phyloP scores from a whole-genome alignment of 257 asterid species.

The Orobanche coerulescens region DNA sequence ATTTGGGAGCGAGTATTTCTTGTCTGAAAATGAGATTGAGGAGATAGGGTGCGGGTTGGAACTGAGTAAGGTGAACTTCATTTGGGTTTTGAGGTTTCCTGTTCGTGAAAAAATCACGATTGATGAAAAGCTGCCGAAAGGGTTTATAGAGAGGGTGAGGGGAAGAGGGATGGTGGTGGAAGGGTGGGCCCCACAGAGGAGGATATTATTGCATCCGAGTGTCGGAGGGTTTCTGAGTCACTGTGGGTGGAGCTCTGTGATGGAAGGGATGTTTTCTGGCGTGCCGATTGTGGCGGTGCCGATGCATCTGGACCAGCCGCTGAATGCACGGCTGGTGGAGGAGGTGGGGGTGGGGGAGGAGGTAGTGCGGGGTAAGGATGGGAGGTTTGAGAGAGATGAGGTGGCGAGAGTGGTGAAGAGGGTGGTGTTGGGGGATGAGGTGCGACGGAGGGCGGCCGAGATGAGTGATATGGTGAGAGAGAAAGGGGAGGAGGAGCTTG shows the following conservation, averaged over 20 bases:
- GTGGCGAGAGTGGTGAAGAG: slow-evolving; percentile 34
- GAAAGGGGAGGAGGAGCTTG: slow-evolving; percentile 35
- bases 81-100: slow-evolving; percentile 57
- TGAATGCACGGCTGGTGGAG: slow-evolving; percentile 53
- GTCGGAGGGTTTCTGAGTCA: slow-evolving; percentile 56
- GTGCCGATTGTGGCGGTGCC: slow-evolving; percentile 59
- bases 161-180: slow-evolving; percentile 42
- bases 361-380: slow-evolving; percentile 34
- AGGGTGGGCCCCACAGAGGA: slow-evolving; percentile 52
- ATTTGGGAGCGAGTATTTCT: slow-evolving; percentile 56
- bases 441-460: slow-evolving; percentile 31
- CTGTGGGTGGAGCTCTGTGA: slow-evolving; percentile 64
- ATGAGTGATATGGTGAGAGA: slow-evolving; percentile 29
- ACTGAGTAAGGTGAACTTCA: slow-evolving; percentile 41
- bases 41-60: slow-evolving; percentile 58
- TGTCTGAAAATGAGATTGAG: slow-evolving; percentile 37
- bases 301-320: slow-evolving; percentile 59
- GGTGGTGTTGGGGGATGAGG: slow-evolving; percentile 33
- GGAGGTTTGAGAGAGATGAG: slow-evolving; percentile 33
- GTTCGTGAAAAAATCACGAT: slow-evolving; percentile 11
- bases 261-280: slow-evolving; percentile 38
- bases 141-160: slow-evolving; percentile 35
- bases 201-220: slow-evolving; percentile 38
- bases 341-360: slow-evolving; percentile 46
- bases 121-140: slow-evolving; percentile 32